Evolutionary conservation across 139 green algal genomes (phyloP).

Genomic region (Monoraphidium neglectum): DNA sequence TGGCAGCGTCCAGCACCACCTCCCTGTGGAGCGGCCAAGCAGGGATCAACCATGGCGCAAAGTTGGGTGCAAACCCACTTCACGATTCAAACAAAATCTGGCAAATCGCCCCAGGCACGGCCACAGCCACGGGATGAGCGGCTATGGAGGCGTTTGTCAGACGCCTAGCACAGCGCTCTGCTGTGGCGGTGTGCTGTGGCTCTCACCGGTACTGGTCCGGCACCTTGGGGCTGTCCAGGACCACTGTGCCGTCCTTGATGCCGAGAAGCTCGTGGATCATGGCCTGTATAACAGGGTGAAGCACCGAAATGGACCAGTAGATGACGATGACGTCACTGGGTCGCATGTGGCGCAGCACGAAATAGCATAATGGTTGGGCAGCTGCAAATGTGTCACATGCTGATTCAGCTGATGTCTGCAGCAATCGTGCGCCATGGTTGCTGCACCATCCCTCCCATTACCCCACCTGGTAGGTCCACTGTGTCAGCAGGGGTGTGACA

Average conservation of each 20-base stretch:
- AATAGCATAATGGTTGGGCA: background rate
- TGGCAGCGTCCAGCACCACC: conserved; percentile 63
- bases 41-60: too few relatives aligned
- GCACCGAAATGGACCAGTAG: background rate
- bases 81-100: too few relatives aligned
- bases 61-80: too few relatives aligned
- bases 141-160: too few relatives aligned
- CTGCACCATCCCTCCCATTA: too few relatives aligned
- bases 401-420: background rate
- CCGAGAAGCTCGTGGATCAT: conserved; percentile 95
- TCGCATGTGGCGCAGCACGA: background rate
- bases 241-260: conserved; percentile 64
- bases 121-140: too few relatives aligned
- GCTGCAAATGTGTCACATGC: conserved; percentile 27
- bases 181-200: background rate
- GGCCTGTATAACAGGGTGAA: conserved; percentile 49
- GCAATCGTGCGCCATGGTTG: background rate
- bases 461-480: conserved; percentile 64
- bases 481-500: conserved; percentile 85
- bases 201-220: conserved; percentile 53
- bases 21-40: conserved; percentile 42
- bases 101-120: too few relatives aligned
- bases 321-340: background rate
- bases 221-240: conserved; percentile 56
- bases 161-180: too few relatives aligned